Percentiles rank a stretch among this genome's conserved stretches.
These are phyloP conservation scores for Monosporascus sp. DNA, from an alignment of 2,329 filamentous ascomycete genomes.

Conservation along the genomic window DNA sequence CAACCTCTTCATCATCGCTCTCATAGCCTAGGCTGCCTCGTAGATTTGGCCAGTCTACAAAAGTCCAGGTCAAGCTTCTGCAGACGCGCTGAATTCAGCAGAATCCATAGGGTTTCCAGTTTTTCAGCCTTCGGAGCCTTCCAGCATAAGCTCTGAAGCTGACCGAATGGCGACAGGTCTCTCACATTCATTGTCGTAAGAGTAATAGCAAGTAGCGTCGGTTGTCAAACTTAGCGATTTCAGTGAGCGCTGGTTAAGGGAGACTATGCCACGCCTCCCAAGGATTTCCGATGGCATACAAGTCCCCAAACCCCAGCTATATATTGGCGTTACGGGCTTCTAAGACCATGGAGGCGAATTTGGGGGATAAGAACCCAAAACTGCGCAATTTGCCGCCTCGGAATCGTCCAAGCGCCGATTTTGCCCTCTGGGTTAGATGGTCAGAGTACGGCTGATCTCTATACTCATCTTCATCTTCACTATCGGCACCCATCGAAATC, in stretches of 20 bases:
- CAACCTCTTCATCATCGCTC: background rate
- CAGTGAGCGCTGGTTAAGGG: background rate
- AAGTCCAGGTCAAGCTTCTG: background rate
- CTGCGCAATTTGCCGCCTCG: background rate
- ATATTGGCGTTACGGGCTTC: background rate
- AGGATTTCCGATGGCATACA: background rate
- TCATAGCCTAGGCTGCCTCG: background rate
- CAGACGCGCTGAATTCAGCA: background rate
- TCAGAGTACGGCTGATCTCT: background rate
- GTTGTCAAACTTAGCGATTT: background rate
- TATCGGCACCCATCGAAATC: too few relatives aligned
- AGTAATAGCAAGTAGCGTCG: background rate
- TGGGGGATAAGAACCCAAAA: background rate
- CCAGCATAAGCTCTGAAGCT: background rate
- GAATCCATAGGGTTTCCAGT: background rate
- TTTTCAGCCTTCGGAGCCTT: background rate
- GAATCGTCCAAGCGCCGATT: background rate
- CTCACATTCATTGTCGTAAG: background rate
- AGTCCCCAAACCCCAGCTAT: background rate
- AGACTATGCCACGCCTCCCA: background rate
- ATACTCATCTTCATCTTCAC: background rate
- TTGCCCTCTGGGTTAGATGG: background rate
- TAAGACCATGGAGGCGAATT: background rate
- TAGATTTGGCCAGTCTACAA: background rate
- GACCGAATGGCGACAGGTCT: background rate